phyloP scores from a whole-genome alignment of 441 rosid species.

The Populus hybrid region DNA sequence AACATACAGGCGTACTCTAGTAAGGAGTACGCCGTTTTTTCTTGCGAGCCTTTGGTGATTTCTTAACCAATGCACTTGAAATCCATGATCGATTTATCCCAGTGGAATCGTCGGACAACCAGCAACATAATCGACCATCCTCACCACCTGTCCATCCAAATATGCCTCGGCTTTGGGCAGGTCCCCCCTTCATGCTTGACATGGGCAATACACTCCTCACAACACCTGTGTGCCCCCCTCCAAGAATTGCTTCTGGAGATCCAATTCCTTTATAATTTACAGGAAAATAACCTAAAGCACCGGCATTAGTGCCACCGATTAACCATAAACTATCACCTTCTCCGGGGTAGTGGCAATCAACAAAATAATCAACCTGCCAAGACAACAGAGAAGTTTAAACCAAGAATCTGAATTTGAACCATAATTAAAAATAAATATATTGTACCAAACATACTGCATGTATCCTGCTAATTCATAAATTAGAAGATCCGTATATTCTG shows the following conservation, averaged over 20 bases:
- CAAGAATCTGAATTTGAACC: neutral
- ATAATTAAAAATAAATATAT: neutral
- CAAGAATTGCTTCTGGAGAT: conserved; percentile 69
- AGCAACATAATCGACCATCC: conserved; percentile 92
- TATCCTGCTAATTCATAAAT: neutral
- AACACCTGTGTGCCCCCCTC: conserved; percentile 75
- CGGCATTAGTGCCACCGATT: conserved; percentile 79
- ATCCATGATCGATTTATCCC: conserved; percentile 65
- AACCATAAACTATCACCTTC: conserved; percentile 76
- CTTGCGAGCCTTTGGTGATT: conserved; percentile 40
- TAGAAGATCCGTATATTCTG: neutral
- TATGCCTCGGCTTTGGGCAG: conserved; percentile 42
- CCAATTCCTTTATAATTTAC: conserved; percentile 57
- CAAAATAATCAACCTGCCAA: conserved; percentile 87
- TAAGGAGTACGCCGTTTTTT: conserved; percentile 61
- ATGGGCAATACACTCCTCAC: conserved; percentile 74
- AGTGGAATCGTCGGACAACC: conserved; percentile 57
- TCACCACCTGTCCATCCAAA: conserved; percentile 97
- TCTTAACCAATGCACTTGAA: conserved; percentile 51
- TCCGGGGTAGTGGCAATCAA: conserved; percentile 71
- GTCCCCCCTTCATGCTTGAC: conserved; percentile 37
- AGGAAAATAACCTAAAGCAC: conserved; percentile 82
- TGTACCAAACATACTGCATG: no score
- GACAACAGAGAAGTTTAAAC: neutral
- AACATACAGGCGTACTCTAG: conserved; percentile 16